Evolutionary conservation across 805 yeast species (phyloP).

Genomic region (Nadsonia fulvescens): DNA sequence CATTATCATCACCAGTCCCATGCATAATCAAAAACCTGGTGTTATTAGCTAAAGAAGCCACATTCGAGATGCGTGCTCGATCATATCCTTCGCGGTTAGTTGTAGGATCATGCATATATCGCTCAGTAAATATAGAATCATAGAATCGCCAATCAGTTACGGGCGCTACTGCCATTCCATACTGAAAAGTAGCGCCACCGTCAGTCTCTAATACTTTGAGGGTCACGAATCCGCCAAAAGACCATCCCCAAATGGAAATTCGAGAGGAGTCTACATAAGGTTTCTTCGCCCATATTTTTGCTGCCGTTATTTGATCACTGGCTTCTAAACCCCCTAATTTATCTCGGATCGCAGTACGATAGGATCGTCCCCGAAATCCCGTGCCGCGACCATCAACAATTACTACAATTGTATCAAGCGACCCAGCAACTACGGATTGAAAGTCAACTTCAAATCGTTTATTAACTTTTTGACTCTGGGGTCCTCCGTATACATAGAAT

Average conservation of each 20-base stretch:
- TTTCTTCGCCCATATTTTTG: constrained; percentile 44
- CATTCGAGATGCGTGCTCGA: constrained; percentile 36
- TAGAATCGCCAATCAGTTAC: constrained; percentile 88
- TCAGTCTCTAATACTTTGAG: constrained; percentile 78
- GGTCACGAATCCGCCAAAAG: constrained; percentile 90
- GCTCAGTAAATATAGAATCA: constrained; percentile 85
- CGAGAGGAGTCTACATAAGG: constrained; percentile 46
- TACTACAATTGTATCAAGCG: constrained; percentile 68
- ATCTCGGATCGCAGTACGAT: constrained; percentile 66
- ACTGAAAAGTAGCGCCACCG: constrained; percentile 53
- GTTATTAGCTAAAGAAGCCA: constrained; percentile 35
- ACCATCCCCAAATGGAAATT: constrained; percentile 95
- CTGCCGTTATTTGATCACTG: constrained; percentile 73
- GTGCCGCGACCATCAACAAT: constrained; percentile 97
- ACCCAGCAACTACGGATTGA: constrained; percentile 61
- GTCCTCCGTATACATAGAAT: constrained; percentile 89
- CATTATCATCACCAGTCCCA: constrained; percentile 96
- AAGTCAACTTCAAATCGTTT: constrained; percentile 44
- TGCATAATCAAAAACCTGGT: constrained; percentile 76
- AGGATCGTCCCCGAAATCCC: constrained; percentile 67
- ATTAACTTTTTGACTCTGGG: constrained; percentile 72
- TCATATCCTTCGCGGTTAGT: constrained; percentile 46
- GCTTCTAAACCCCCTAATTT: constrained; percentile 71
- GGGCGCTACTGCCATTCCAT: constrained; percentile 93
- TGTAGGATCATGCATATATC: constrained; percentile 79